phyloP scores from a whole-genome alignment of 2,329 filamentous ascomycete species.

The Hymenoscyphus fraxineus region DNA sequence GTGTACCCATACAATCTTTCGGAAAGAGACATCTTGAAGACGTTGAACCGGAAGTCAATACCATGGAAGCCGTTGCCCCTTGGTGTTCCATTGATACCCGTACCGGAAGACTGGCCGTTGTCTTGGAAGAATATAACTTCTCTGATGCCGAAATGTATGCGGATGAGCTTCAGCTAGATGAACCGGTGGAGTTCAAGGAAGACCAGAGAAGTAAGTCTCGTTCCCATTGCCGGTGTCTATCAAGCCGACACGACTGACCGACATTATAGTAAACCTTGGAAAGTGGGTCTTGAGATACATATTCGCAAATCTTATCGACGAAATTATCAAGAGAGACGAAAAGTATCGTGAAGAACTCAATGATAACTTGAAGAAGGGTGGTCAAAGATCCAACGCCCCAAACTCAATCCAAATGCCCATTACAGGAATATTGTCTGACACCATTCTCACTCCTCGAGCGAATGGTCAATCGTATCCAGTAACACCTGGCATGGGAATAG shows the following conservation, averaged over 20 bases:
- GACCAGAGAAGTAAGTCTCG: constrained; percentile 78
- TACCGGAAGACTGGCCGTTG: constrained; percentile 85
- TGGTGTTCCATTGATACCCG: constrained; percentile 96
- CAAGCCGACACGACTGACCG: constrained; percentile 27
- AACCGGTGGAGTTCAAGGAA: constrained; percentile 77
- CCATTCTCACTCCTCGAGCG: constrained; percentile 57
- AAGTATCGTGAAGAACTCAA: constrained; percentile 66
- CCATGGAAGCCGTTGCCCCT: constrained; percentile 81
- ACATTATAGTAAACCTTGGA: constrained; percentile 76
- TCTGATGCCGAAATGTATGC: constrained; percentile 98
- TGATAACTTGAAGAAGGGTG: constrained; percentile 55
- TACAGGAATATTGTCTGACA: constrained; percentile 39
- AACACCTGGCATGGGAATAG: constrained; percentile 76
- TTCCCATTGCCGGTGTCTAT: neutral
- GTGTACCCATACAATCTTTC: constrained; percentile 83
- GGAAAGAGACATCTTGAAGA: constrained; percentile 93
- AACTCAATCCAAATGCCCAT: constrained; percentile 56
- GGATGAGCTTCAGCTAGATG: constrained; percentile 74
- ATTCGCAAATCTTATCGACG: constrained; percentile 83
- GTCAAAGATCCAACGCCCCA: constrained; percentile 56
- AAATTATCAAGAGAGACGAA: constrained; percentile 82
- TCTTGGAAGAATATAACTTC: constrained; percentile 89
- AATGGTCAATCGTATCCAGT: constrained; percentile 60
- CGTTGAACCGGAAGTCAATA: constrained; percentile 82
- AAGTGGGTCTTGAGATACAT: constrained; percentile 95